These are phyloP conservation scores for Hypoxylon sp. DNA, from an alignment of 2,329 filamentous ascomycete species.

Conservation along the genomic window DNA sequence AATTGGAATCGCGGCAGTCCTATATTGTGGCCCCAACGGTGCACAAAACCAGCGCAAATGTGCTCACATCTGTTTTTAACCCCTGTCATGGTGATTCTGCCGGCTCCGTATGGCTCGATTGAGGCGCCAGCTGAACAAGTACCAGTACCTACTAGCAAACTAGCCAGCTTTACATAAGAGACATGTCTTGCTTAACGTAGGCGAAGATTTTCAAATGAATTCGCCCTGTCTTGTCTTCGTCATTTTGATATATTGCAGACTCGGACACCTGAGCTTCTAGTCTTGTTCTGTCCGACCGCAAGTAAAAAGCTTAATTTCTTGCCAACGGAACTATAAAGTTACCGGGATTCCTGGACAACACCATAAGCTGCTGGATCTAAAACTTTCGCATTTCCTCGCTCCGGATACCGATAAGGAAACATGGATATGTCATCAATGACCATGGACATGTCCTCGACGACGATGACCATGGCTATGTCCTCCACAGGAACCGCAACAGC, in stretches of 20 bases:
- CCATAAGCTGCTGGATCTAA: neutral
- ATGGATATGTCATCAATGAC: conserved; percentile 30
- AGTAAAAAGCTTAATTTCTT: neutral
- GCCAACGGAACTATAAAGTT: conserved; percentile 8
- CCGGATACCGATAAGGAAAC: conserved; percentile 3
- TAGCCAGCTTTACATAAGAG: neutral
- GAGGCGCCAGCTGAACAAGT: conserved; percentile 20
- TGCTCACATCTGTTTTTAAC: conserved; percentile 34
- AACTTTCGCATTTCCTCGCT: conserved; percentile 16
- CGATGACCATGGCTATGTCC: conserved; percentile 23
- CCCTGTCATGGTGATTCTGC: conserved; percentile 22
- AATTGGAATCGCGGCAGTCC: conserved; percentile 23
- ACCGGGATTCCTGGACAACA: neutral
- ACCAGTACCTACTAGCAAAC: conserved; percentile 4
- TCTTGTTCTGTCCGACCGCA: conserved; percentile 1
- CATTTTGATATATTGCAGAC: conserved; percentile 18
- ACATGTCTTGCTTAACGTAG: conserved; percentile 1
- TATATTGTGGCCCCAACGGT: conserved; percentile 16
- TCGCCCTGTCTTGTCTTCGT: neutral
- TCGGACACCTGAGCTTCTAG: conserved; percentile 18
- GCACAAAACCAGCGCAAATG: conserved; percentile 36
- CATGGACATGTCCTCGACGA: conserved; percentile 22
- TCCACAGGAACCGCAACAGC: conserved; percentile 19
- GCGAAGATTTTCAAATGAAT: conserved; percentile 24
- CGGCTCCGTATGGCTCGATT: conserved; percentile 2